These are phyloP conservation scores for Papilionanthe hybrid DNA, from an alignment of 116 monocot species.

Conservation along the genomic window DNA sequence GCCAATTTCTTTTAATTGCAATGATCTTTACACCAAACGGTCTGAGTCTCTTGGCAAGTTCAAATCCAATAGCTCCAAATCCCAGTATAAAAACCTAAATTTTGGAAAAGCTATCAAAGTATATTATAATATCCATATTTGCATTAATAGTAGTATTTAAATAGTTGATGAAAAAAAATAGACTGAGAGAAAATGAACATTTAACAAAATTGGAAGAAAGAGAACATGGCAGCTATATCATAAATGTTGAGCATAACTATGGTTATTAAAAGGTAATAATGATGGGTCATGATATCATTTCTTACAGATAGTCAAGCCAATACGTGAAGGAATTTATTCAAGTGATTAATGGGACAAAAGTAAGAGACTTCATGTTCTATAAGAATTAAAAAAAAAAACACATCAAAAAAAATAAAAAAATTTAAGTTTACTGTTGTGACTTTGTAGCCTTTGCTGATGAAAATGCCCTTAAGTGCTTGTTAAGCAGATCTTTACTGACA, in stretches of 20 bases:
- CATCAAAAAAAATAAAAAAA: no score
- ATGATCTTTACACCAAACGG: conserved; percentile 89
- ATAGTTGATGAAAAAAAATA: neutral
- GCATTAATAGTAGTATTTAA: neutral
- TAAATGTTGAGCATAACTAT: neutral
- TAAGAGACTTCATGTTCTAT: no score
- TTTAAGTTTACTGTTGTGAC: no score
- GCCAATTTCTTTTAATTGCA: conserved; percentile 84
- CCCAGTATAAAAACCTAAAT: conserved; percentile 79
- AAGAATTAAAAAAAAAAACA: no score
- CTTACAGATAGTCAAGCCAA: no score
- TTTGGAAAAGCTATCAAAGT: neutral
- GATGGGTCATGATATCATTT: no score
- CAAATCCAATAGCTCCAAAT: conserved; percentile 75
- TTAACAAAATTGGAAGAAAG: neutral
- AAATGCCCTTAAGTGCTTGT: no score
- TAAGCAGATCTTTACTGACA: no score
- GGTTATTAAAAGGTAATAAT: neutral
- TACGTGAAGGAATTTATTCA: no score
- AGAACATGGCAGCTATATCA: neutral
- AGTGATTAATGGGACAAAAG: no score
- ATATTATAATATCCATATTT: neutral
- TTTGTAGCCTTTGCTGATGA: no score
- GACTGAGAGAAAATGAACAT: neutral
- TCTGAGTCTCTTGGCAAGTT: conserved; percentile 69